Percentiles rank a stretch among this genome's conserved stretches.
phyloP scores from a whole-genome alignment of 495 filamentous ascomycete genomes.

The Penicillium manginii region DNA sequence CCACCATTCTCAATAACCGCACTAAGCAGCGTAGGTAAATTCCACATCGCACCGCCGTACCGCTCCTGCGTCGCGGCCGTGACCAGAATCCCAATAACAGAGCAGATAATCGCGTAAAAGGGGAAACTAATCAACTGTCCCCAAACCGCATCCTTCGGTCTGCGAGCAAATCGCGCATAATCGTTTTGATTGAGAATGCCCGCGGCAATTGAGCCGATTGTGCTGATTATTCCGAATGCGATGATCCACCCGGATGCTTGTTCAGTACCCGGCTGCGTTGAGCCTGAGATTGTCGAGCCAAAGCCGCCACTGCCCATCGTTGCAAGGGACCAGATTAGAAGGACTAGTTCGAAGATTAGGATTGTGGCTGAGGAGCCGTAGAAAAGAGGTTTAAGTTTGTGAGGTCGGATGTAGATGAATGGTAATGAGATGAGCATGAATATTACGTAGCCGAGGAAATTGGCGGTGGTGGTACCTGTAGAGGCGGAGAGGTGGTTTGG shows the following conservation, averaged over 20 bases:
- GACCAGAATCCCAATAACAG: slow-evolving; percentile 42
- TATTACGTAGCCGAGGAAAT: slow-evolving; percentile 29
- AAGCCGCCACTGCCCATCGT: slow-evolving; percentile 20
- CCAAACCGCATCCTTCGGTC: slow-evolving; percentile 23
- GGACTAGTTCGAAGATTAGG: slow-evolving; percentile 14
- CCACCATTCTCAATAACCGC: slow-evolving; percentile 32
- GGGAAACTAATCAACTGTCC: slow-evolving; percentile 26
- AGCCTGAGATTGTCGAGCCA: slow-evolving; percentile 10
- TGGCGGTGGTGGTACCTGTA: slow-evolving; percentile 31
- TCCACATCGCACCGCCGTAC: slow-evolving; percentile 44
- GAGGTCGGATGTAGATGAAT: slow-evolving; percentile 19
- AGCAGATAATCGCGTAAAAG: slow-evolving; percentile 29
- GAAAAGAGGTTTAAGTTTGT: slow-evolving; percentile 21
- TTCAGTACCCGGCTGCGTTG: too few species aligned
- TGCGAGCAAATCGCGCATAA: slow-evolving; percentile 28
- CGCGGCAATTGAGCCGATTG: slow-evolving; percentile 23
- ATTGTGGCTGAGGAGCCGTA: slow-evolving; percentile 18
- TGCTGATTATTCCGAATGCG: slow-evolving; percentile 24
- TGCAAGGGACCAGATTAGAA: slow-evolving; percentile 17
- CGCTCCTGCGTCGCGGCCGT: slow-evolving; percentile 37
- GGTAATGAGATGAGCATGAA: slow-evolving; percentile 25
- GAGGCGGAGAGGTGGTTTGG: slow-evolving; percentile 29
- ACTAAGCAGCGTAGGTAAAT: slow-evolving; percentile 41
- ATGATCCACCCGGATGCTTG: slow-evolving; percentile 16
- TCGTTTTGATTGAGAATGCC: slow-evolving; percentile 31